phyloP scores from a whole-genome alignment of 208 protist species.

The Wallacemonas sp. region DNA sequence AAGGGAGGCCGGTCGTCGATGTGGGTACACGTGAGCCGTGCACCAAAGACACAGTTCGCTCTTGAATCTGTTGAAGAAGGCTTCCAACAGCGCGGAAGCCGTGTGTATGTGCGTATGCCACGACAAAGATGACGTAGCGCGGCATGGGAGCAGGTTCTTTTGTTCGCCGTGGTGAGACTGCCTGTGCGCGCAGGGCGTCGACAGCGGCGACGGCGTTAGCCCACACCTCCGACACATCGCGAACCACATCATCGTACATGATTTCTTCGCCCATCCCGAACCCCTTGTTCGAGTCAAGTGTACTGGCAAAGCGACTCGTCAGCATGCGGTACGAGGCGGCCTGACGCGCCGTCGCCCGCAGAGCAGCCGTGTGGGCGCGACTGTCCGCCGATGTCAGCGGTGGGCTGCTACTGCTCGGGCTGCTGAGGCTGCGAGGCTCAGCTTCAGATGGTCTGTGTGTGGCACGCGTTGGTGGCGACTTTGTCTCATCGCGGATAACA shows the following conservation, averaged over 20 bases:
- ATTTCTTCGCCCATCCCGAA: constrained; percentile 33
- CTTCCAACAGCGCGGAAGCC: constrained; percentile 34
- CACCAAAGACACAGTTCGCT: constrained; percentile 7
- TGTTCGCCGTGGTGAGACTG: neutral
- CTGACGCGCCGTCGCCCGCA: neutral
- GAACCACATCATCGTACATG: constrained; percentile 25
- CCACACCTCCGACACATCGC: constrained; percentile 33
- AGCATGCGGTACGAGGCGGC: constrained; percentile 30
- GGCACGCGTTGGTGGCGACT: neutral
- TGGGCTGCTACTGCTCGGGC: no score
- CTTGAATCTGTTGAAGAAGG: constrained; percentile 19
- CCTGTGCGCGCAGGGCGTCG: no score
- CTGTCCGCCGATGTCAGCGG: neutral
- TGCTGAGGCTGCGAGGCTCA: no score
- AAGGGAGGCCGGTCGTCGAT: constrained; percentile 16
- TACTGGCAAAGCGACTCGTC: constrained; percentile 34
- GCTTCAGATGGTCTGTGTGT: no score
- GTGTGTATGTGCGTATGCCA: constrained; percentile 57
- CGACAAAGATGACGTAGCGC: constrained; percentile 37
- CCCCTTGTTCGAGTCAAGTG: constrained; percentile 41
- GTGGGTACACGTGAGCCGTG: neutral
- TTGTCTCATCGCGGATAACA: neutral
- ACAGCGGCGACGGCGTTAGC: constrained; percentile 13
- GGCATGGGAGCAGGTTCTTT: constrained; percentile 6
- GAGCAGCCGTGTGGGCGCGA: neutral